Evolutionary conservation across 2,329 filamentous ascomycete genomes (phyloP), one percentile per base, ranked within the genome.

Genomic region (Diaporthe amygdali): DNA sequence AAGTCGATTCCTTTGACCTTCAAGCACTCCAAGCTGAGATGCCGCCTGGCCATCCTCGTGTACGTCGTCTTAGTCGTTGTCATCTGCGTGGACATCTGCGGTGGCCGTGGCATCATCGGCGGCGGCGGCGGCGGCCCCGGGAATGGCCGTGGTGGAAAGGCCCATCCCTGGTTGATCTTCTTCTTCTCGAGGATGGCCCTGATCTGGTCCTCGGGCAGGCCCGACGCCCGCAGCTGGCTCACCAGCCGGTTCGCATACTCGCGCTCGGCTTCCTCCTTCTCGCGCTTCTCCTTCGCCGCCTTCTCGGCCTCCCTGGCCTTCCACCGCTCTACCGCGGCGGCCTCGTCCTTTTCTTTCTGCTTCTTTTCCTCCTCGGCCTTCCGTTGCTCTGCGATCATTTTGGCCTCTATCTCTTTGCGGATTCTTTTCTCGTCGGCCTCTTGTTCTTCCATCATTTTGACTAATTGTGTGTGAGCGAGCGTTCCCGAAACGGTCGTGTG

Each of bases 1-100:
- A 84, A 92, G 15, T 91, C 88, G 34, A 91, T 85, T 59, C 84
- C 82, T 74, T 87, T 89, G 20, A 80, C 81, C 61, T 85, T 81
- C 70, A 92, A 78, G 5, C 90, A 91, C 81, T 92, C 90, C 67
- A 91, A 83, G 0, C 89, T 91, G 27, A 92, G 80, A 77, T 92
- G 87, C 68, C 84, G 84, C 30, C 90, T 85, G 1, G 89, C 83
- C 89, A 92, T 91, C 74, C 90, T 86, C 17, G 90, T 92, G 76
- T 91, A 91, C 0, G 88, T 91, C 0, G 89, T 63, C 69, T 73
- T 73, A 41, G 55, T 66, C 44, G 52, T 34, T 3, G 69, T 46
- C 30, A 71, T 25, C 55, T 67, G 41, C 67, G 22, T 66, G 8
- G 47, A 22, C 27, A 22, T 46, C 4, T 52, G 51, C 3, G 27